Evolutionary conservation across 192 early-diverging fungal species (phyloP).

Genomic region (Glomus cerebriforme): DNA sequence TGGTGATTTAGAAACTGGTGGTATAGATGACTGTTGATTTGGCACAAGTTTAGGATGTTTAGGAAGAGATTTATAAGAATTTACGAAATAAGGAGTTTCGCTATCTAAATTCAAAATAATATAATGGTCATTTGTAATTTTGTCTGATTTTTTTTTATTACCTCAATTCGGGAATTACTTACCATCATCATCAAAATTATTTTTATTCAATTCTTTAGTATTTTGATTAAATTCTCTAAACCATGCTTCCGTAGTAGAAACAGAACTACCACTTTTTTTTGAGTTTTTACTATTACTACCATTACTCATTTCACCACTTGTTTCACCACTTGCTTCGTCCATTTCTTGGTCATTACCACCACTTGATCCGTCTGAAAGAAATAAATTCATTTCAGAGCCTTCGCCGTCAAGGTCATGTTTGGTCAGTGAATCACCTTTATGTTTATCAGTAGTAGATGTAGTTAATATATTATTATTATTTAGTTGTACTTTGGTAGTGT

Average conservation of each 20-base stretch:
- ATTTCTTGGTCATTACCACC: not conserved
- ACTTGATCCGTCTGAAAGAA: not conserved
- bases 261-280: not conserved
- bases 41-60: not conserved
- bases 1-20: not conserved
- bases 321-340: not conserved
- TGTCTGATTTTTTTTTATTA: too few species aligned
- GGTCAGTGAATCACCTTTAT: not conserved
- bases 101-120: not conserved
- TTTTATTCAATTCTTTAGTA: slow-evolving; percentile 15
- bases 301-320: not conserved
- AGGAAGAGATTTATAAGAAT: slow-evolving; percentile 15
- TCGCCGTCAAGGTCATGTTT: not conserved
- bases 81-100: slow-evolving; percentile 18
- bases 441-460: not conserved
- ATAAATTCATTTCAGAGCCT: not conserved
- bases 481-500: not conserved
- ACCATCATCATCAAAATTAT: slow-evolving; percentile 1
- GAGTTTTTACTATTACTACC: not conserved
- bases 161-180: too few species aligned
- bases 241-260: slow-evolving; percentile 3
- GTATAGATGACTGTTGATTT: not conserved
- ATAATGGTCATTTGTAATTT: not conserved
- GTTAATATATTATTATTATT: too few species aligned
- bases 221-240: slow-evolving; percentile 21